These are phyloP conservation scores for Ambispora gerdemannii DNA, from an alignment of 192 early-diverging fungal genomes.

Conservation along the genomic window DNA sequence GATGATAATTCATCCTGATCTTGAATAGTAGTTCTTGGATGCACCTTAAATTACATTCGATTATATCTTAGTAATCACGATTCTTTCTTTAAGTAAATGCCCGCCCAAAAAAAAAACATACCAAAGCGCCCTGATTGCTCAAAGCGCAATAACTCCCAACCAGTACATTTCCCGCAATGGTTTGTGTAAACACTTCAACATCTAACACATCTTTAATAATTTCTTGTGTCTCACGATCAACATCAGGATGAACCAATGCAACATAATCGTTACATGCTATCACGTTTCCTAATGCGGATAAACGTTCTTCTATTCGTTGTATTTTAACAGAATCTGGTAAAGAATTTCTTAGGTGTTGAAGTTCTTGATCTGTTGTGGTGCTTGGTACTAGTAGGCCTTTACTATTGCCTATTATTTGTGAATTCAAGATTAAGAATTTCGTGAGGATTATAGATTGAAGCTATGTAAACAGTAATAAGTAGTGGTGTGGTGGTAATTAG, in stretches of 20 bases:
- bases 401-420: slow-evolving; percentile 79
- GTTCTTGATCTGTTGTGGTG: slow-evolving; percentile 95
- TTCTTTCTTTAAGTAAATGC: too few relatives aligned
- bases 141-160: slow-evolving; percentile 94
- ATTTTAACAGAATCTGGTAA: slow-evolving; percentile 89
- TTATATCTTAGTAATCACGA: neutral
- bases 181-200: slow-evolving; percentile 98
- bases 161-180: slow-evolving; percentile 94
- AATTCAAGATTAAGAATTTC: too few relatives aligned
- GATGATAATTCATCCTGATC: slow-evolving; percentile 98
- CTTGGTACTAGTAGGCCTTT: slow-evolving; percentile 92
- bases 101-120: slow-evolving; percentile 37
- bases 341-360: slow-evolving; percentile 95
- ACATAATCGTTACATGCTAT: slow-evolving; percentile 99
- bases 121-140: slow-evolving; percentile 97
- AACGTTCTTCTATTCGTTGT: slow-evolving; percentile 96
- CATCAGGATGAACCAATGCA: slow-evolving; percentile 96
- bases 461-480: too few relatives aligned
- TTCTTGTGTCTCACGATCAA: slow-evolving; percentile 98
- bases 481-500: too few relatives aligned
- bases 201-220: slow-evolving; percentile 97
- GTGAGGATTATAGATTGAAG: too few relatives aligned
- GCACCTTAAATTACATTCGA: slow-evolving; percentile 41
- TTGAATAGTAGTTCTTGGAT: slow-evolving; percentile 92
- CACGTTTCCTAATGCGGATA: slow-evolving; percentile 97